Evolutionary conservation across 2,329 filamentous ascomycete species (phyloP).

Genomic region (Aspergillus puulaauensis): DNA sequence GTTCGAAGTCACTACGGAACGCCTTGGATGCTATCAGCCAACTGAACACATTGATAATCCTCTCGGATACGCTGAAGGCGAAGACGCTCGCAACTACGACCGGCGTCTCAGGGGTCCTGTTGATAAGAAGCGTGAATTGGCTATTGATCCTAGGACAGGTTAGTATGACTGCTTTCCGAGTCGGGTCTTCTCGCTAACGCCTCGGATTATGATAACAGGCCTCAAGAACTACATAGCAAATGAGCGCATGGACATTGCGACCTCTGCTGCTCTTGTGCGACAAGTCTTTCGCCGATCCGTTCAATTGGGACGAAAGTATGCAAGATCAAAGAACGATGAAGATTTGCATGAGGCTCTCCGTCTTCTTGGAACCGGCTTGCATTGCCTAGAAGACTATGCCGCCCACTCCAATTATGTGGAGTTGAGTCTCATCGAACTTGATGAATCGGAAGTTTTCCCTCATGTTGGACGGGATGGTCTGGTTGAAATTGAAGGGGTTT

Average conservation of each 20-base stretch:
- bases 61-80: constrained; percentile 84
- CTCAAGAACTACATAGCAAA: constrained; percentile 95
- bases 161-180: constrained; percentile 17
- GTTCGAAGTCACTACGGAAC: constrained; percentile 78
- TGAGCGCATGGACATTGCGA: constrained; percentile 74
- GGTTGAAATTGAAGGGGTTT: constrained; percentile 67
- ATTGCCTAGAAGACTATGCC: constrained; percentile 89
- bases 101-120: constrained; percentile 76
- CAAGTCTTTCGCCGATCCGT: constrained; percentile 72
- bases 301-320: constrained; percentile 75
- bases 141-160: constrained; percentile 71
- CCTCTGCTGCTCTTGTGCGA: constrained; percentile 74
- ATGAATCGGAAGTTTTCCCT: constrained; percentile 77
- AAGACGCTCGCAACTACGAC: constrained; percentile 82
- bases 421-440: constrained; percentile 82
- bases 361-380: constrained; percentile 80
- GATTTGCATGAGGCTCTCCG: constrained; percentile 86
- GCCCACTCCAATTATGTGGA: constrained; percentile 94
- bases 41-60: constrained; percentile 80
- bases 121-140: constrained; percentile 74
- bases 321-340: constrained; percentile 62
- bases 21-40: constrained; percentile 77
- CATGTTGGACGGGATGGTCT: constrained; percentile 77
- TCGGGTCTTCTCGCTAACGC: neutral
- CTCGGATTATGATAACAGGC: constrained; percentile 31